Conservation (phyloP, 2,329 filamentous ascomycete genomes). For the Sarocladium strictum region DNA sequence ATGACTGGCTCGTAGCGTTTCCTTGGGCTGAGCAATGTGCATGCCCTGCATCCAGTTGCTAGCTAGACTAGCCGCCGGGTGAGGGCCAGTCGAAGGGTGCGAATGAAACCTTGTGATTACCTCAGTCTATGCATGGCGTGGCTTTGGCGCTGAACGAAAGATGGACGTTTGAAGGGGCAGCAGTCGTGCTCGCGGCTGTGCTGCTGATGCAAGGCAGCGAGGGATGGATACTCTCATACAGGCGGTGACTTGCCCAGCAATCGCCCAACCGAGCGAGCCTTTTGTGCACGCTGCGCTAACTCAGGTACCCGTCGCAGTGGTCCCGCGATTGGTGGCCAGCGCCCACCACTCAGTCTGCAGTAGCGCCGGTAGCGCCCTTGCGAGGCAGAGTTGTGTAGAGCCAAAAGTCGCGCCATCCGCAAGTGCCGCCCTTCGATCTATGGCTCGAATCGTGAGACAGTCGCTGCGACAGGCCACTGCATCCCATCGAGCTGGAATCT, state of each 20-base stretch:
- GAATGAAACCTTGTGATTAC: neutral
- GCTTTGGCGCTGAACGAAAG: neutral
- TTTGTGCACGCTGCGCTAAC: neutral
- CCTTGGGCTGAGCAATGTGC: neutral
- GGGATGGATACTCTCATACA: too few species aligned
- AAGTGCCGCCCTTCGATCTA: neutral
- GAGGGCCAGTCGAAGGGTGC: neutral
- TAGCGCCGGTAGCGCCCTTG: neutral
- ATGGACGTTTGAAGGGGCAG: neutral
- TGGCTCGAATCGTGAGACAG: neutral
- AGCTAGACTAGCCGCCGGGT: neutral
- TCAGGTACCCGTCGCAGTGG: neutral
- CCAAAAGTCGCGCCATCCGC: too few species aligned
- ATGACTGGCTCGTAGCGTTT: conserved; percentile 2
- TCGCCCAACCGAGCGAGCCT: neutral
- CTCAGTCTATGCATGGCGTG: neutral
- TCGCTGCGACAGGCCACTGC: neutral
- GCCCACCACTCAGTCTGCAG: too few species aligned
- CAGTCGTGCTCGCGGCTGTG: neutral
- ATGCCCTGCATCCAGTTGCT: neutral
- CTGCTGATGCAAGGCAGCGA: neutral
- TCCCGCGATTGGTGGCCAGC: too few species aligned
- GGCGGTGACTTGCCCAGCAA: neutral
- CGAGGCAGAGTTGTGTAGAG: neutral
- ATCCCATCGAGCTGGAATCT: neutral